phyloP scores from a whole-genome alignment of 2,329 filamentous ascomycete genomes.

The Cryphonectria carpinicola region DNA sequence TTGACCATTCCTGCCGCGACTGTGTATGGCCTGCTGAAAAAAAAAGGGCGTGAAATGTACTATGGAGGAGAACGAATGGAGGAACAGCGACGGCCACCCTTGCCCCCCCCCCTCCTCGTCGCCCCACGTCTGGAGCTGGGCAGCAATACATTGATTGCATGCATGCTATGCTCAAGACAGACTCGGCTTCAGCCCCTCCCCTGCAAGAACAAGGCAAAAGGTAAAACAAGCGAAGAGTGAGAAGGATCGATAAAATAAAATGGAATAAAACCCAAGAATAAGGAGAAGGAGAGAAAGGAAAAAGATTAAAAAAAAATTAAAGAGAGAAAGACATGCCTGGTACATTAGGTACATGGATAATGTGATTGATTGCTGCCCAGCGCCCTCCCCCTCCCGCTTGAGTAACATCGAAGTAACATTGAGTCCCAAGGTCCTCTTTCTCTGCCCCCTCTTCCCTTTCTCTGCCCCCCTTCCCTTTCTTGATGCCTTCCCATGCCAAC shows the following conservation, averaged over 20 bases:
- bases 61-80: background rate
- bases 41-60: background rate
- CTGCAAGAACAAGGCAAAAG: background rate
- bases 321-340: background rate
- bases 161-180: background rate
- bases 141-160: slow-evolving; percentile 6
- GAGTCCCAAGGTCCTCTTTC: background rate
- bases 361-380: background rate
- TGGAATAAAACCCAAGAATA: background rate
- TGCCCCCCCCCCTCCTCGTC: background rate
- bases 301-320: background rate
- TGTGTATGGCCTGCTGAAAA: background rate
- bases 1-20: background rate
- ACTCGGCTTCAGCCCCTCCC: background rate
- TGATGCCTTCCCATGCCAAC: background rate
- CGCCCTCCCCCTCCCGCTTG: background rate
- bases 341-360: background rate
- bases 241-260: no score
- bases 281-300: background rate
- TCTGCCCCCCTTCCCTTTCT: background rate
- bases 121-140: slow-evolving; percentile 3
- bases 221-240: background rate
- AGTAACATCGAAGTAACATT: slow-evolving; percentile 6
- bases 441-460: background rate
- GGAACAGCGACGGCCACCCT: background rate